Percentiles rank a stretch among this genome's conserved stretches.
phyloP scores from a whole-genome alignment of 495 filamentous ascomycete species.

The Geoglossum glabrum region DNA sequence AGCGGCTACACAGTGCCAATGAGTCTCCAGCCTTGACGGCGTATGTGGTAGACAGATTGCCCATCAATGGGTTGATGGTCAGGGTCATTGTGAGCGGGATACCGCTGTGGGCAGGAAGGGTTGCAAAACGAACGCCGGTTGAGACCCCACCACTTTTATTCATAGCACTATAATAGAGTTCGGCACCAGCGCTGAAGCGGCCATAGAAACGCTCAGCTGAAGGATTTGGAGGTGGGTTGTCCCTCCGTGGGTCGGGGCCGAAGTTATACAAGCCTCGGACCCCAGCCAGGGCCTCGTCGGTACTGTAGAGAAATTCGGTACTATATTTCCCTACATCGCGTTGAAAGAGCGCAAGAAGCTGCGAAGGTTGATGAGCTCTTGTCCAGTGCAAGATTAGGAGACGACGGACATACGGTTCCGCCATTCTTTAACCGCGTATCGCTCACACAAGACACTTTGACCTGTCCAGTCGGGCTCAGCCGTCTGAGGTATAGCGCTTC shows the following conservation, averaged over 20 bases:
- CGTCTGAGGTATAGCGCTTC: slow-evolving; percentile 76
- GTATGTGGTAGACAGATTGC: slow-evolving; percentile 74
- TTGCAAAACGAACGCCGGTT: slow-evolving; percentile 71
- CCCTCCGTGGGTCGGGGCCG: slow-evolving; percentile 48
- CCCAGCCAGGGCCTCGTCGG: slow-evolving; percentile 76
- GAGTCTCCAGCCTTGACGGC: slow-evolving; percentile 66
- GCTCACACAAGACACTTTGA: slow-evolving; percentile 67
- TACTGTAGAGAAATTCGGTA: slow-evolving; percentile 78
- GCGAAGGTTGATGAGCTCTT: slow-evolving; percentile 5
- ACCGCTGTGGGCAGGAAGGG: slow-evolving; percentile 66
- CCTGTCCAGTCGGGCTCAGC: slow-evolving; percentile 54
- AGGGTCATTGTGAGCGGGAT: slow-evolving; percentile 76
- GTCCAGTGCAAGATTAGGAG: slow-evolving; percentile 26
- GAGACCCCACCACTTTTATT: slow-evolving; percentile 78
- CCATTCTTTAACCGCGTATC: slow-evolving; percentile 52
- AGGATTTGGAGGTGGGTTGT: slow-evolving; percentile 7
- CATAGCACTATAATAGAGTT: slow-evolving; percentile 81
- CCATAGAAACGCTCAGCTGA: slow-evolving; percentile 12
- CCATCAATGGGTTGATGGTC: slow-evolving; percentile 82
- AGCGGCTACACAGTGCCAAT: slow-evolving; percentile 66
- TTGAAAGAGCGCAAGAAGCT: slow-evolving; percentile 54
- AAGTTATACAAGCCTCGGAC: slow-evolving; percentile 87
- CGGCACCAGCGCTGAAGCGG: slow-evolving; percentile 44
- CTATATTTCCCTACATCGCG: slow-evolving; percentile 78
- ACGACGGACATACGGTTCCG: slow-evolving; percentile 30